Percentiles rank a stretch among this genome's conserved stretches.
Evolutionary conservation across 129 eudicot species (phyloP).

Genomic region (Glebionis coronaria): DNA sequence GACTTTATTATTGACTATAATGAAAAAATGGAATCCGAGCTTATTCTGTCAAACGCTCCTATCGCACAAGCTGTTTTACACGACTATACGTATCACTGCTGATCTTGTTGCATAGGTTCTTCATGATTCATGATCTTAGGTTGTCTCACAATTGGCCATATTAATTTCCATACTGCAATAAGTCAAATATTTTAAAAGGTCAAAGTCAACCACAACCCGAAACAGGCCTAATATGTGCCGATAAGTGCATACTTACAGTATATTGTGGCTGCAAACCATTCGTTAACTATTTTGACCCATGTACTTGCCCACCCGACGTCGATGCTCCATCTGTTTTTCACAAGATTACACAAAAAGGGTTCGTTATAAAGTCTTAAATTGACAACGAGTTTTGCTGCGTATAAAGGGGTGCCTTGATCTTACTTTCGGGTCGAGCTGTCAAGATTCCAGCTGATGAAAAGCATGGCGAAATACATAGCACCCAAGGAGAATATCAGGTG

Average conservation of each 20-base stretch:
- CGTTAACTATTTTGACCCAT: conserved; percentile 95
- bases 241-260: conserved; percentile 51
- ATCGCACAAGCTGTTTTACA: too few species aligned
- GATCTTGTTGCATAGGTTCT: conserved; percentile 39
- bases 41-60: conserved; percentile 15
- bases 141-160: conserved; percentile 67
- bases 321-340: conserved; percentile 77
- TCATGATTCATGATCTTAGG: conserved; percentile 67
- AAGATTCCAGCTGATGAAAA: conserved; percentile 88
- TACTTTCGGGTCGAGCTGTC: conserved; percentile 76
- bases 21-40: neutral
- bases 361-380: neutral
- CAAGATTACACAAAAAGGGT: neutral
- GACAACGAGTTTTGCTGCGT: neutral
- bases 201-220: conserved; percentile 9
- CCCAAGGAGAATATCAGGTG: conserved; percentile 90
- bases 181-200: neutral
- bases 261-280: conserved; percentile 97
- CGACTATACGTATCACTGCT: neutral
- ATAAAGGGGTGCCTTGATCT: conserved; percentile 23
- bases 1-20: neutral
- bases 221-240: neutral
- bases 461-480: conserved; percentile 97
- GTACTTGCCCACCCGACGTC: conserved; percentile 99
- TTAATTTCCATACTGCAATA: conserved; percentile 91